These are phyloP conservation scores for Sutorius eximius DNA, from an alignment of 1,284 basidiomycete genomes.

Conservation along the genomic window DNA sequence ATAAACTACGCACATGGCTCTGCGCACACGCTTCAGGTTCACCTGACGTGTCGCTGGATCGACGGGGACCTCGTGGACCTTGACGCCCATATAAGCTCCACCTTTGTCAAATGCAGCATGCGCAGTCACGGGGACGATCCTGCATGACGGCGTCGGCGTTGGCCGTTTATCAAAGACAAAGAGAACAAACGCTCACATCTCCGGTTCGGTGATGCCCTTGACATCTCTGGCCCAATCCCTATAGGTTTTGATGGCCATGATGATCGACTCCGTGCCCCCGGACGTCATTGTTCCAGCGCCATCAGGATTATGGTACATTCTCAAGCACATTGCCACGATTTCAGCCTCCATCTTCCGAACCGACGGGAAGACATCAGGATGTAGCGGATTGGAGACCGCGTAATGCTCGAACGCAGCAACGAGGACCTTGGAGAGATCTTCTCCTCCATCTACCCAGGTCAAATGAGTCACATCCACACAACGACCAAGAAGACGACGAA, in stretches of 20 bases:
- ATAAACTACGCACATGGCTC: conserved; percentile 75
- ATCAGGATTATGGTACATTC: conserved; percentile 81
- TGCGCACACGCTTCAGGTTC: conserved; percentile 71
- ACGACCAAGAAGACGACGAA: not conserved
- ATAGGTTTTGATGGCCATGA: conserved; percentile 93
- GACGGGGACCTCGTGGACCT: conserved; percentile 88
- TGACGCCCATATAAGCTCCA: conserved; percentile 88
- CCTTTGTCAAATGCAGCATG: conserved; percentile 98
- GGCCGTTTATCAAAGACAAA: not conserved
- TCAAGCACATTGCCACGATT: conserved; percentile 91
- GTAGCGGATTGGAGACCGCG: conserved; percentile 86
- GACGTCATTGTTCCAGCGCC: conserved; percentile 92
- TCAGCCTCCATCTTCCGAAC: conserved; percentile 98
- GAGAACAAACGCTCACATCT: conserved; percentile 68
- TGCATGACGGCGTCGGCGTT: conserved; percentile 30
- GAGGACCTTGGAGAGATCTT: conserved; percentile 74
- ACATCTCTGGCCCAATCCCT: conserved; percentile 87
- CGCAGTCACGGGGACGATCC: conserved; percentile 82
- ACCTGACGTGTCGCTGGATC: conserved; percentile 80
- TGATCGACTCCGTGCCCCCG: conserved; percentile 94
- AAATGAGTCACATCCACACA: not conserved
- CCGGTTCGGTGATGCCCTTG: conserved; percentile 89
- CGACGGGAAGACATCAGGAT: conserved; percentile 94
- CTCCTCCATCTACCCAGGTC: conserved; percentile 68
- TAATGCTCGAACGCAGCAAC: conserved; percentile 71